Evolutionary conservation across 78 protist genomes (phyloP).

Genomic region (Dictyostelium intermedium): DNA sequence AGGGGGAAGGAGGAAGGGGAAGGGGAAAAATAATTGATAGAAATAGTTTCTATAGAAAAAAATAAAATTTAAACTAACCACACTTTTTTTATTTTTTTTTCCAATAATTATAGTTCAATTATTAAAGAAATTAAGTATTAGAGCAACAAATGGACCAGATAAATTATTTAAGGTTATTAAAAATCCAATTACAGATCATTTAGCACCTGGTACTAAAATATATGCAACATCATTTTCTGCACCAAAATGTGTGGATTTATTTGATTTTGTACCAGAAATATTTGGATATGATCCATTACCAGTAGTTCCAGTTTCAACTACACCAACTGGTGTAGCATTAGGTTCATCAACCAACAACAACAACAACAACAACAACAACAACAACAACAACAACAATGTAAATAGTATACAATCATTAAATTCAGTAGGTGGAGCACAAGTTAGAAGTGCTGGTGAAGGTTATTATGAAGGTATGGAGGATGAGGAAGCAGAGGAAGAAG

Average conservation of each 20-base stretch:
- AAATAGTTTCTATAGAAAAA: too few species aligned
- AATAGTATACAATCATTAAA: neutral
- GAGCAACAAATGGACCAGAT: slow-evolving; percentile 93
- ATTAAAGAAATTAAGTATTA: slow-evolving; percentile 94
- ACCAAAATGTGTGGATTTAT: slow-evolving; percentile 75
- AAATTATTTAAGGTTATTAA: slow-evolving; percentile 95
- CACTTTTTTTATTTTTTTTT: too few species aligned
- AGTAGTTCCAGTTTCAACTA: slow-evolving; percentile 20
- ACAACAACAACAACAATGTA: neutral
- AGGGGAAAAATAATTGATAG: too few species aligned
- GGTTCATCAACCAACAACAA: neutral
- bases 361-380: neutral
- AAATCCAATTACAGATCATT: slow-evolving; percentile 96
- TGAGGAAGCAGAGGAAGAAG: neutral
- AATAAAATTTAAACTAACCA: too few species aligned
- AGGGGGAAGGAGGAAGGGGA: too few species aligned
- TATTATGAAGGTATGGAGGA: slow-evolving; percentile 24
- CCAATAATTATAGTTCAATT: slow-evolving; percentile 87
- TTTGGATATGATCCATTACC: slow-evolving; percentile 75
- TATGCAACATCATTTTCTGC: slow-evolving; percentile 70
- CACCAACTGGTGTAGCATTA: slow-evolving; percentile 5
- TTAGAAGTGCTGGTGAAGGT: slow-evolving; percentile 66
- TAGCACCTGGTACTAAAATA: slow-evolving; percentile 79
- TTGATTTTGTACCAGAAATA: slow-evolving; percentile 50
- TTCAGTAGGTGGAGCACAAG: neutral